phyloP scores from a whole-genome alignment of 2,329 filamentous ascomycete genomes.

The Phialophora chinensis region DNA sequence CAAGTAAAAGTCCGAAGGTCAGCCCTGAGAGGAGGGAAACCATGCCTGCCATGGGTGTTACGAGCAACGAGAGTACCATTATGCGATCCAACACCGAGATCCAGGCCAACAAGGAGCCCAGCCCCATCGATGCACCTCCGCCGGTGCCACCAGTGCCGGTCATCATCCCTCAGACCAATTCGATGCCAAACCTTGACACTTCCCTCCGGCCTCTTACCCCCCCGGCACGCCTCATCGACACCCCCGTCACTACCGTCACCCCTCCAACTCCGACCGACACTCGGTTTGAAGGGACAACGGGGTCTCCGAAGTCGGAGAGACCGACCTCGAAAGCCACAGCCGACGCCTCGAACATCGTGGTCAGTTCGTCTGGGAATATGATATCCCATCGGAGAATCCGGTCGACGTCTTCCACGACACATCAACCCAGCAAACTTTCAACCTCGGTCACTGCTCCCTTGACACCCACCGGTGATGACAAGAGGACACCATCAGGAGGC shows the following conservation, averaged over 20 bases:
- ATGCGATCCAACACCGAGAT: constrained; percentile 36
- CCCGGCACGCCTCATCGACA: constrained; percentile 40
- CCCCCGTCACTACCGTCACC: constrained; percentile 65
- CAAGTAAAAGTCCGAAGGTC: constrained; percentile 59
- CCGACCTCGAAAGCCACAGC: constrained; percentile 50
- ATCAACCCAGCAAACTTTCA: constrained; percentile 85
- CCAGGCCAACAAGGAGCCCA: constrained; percentile 38
- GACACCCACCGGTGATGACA: constrained; percentile 76
- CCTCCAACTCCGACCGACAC: constrained; percentile 66
- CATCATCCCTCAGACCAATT: constrained; percentile 23
- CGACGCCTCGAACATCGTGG: constrained; percentile 54
- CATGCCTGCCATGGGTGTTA: constrained; percentile 17
- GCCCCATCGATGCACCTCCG: not conserved
- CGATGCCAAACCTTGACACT: constrained; percentile 33
- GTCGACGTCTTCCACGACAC: constrained; percentile 58
- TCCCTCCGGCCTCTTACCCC: constrained; percentile 38
- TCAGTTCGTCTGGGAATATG: constrained; percentile 71
- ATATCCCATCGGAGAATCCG: constrained; percentile 72
- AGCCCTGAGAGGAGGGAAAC: constrained; percentile 51
- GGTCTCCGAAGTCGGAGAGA: constrained; percentile 44
- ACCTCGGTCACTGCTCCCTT: constrained; percentile 73
- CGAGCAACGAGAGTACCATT: constrained; percentile 46
- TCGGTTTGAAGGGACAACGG: constrained; percentile 39
- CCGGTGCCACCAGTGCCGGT: constrained; percentile 2
- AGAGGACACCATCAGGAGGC: constrained; percentile 61